Percentiles rank a stretch among this genome's conserved stretches.
Conservation (phyloP, 2,329 filamentous ascomycete genomes). For the Acephala macrosclerotiorum region DNA sequence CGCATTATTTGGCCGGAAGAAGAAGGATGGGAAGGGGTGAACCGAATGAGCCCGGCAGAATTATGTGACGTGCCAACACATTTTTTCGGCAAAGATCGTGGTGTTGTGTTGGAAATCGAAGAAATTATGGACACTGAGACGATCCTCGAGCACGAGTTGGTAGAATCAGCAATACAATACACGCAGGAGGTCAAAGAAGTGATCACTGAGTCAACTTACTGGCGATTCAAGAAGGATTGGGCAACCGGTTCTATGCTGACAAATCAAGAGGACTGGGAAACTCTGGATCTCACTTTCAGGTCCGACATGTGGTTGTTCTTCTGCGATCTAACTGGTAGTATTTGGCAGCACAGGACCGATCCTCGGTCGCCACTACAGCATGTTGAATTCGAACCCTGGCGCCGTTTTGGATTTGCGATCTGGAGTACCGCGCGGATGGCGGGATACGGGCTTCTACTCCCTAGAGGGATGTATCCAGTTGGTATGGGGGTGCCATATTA, state of each 20-base stretch:
- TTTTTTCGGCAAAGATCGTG: neutral
- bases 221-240: conserved; percentile 13
- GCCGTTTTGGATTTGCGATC: conserved; percentile 16
- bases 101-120: neutral
- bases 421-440: conserved; percentile 11
- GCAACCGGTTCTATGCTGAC: neutral
- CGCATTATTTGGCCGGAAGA: neutral
- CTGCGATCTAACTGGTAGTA: neutral
- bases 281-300: neutral
- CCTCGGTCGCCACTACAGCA: neutral
- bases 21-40: neutral
- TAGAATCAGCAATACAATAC: conserved; percentile 15
- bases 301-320: neutral
- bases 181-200: conserved; percentile 12
- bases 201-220: conserved; percentile 15
- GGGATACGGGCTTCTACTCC: conserved; percentile 6
- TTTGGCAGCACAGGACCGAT: neutral
- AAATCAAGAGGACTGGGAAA: conserved; percentile 3
- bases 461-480: neutral
- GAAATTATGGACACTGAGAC: neutral
- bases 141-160: conserved; percentile 16
- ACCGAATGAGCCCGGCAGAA: neutral
- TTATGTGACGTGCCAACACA: neutral
- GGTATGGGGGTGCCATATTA: conserved; percentile 2
- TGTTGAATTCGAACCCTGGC: neutral